A percentile compares a stretch with the other conserved stretches of the same genome.
Conservation (phyloP, 345 rosid species). For the Citrus inodora region DNA sequence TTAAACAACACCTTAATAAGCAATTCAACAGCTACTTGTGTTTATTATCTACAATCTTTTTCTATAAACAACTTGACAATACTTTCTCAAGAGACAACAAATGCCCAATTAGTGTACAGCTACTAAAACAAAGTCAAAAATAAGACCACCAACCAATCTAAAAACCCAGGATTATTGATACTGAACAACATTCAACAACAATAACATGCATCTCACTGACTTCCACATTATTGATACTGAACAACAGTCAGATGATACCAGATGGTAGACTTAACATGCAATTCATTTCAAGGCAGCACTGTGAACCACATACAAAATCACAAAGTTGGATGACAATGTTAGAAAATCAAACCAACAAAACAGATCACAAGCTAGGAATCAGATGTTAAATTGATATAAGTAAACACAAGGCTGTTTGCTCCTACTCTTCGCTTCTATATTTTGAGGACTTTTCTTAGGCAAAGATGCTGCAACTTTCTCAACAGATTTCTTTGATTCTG, state of each 20-base stretch:
- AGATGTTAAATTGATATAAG: neutral
- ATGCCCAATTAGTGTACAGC: neutral
- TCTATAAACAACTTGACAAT: neutral
- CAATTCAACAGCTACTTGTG: neutral
- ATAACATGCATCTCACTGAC: neutral
- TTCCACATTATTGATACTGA: neutral
- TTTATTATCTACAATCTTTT: neutral
- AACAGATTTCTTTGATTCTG: slow-evolving; percentile 34
- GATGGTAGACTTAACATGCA: neutral
- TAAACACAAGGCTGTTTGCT: neutral
- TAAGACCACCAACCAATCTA: too few species aligned
- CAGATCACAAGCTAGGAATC: neutral
- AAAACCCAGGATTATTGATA: neutral
- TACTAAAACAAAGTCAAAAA: neutral
- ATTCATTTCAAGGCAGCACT: neutral
- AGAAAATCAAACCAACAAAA: slow-evolving; percentile 4
- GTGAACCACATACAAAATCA: neutral
- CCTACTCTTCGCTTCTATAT: slow-evolving; percentile 60
- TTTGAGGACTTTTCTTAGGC: slow-evolving; percentile 53
- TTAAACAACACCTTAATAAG: neutral
- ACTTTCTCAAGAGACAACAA: neutral
- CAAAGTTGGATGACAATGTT: neutral
- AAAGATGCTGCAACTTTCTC: slow-evolving; percentile 36
- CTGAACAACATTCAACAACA: neutral
- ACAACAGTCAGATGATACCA: neutral